Evolutionary conservation across 2,329 filamentous ascomycete genomes (phyloP), one percentile per base, ranked within the genome.

Genomic region (Calonectria hongkongensis): DNA sequence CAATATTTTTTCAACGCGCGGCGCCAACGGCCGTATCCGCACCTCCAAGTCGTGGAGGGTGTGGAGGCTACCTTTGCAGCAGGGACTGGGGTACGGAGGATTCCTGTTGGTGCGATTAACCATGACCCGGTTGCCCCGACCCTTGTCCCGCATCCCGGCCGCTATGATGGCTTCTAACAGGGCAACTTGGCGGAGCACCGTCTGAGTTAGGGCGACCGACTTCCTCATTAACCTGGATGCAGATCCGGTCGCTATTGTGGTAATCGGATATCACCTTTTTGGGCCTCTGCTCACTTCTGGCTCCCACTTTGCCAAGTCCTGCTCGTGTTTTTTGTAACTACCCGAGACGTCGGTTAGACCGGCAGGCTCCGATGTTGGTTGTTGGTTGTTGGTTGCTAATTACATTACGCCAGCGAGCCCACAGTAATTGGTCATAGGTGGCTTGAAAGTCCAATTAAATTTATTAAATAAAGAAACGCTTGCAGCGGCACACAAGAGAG

Each of bases 301-400:
- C 27, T 27, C 21, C 54, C 54, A 25, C 54, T 60, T 60, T 16
- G 54, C 54, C 54, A 60, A 41, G 33, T 60, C 30, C 33, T 45
- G 1, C 54, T n/a, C 30, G 16, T 18, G 27, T 18, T 33, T n/a
- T 54, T 15, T 25, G 39, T 60, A 25, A 41, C n/a, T 21, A 21
- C 10, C 8, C 39, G 39, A 3, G 21, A 28, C 13, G 33, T 60
- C 21, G 54, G 33, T 60, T 60, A 28, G 18, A 13, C 4, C 54
- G 21, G 54, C 12, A 8, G 39, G 16, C 10, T 10, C 30, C 30
- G 30, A 3, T 56, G 50, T 56, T 56, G 50, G 54, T 33, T 58
- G 54, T 58, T 58, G 51, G 50, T 54, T 54, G 50, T 54, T 54
- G 50, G 51, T 39, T 58, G 54, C 21, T 60, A 30, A 30, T 58